Percentiles rank a stretch among this genome's conserved stretches.
Conservation (phyloP, 768 basidiomycete genomes). For the Phlebiopsis flavidoalba region DNA sequence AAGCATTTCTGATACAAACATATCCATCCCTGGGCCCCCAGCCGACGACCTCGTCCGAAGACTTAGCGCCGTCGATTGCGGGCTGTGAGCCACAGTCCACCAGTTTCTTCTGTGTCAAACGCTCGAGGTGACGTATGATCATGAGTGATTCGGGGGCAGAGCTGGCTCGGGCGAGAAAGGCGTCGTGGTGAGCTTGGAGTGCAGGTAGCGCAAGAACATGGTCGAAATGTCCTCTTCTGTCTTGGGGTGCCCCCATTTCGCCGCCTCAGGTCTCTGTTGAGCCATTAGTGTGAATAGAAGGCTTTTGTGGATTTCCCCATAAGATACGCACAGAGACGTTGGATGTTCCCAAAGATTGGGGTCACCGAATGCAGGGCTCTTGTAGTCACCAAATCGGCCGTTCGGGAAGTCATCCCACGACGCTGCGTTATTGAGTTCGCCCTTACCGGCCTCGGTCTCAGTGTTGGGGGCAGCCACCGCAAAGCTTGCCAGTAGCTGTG, state of each 20-base stretch:
- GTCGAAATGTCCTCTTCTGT: conserved; percentile 62
- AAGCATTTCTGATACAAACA: conserved; percentile 97
- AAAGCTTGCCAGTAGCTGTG: conserved; percentile 53
- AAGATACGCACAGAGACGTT: conserved; percentile 45
- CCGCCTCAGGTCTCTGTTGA: background rate
- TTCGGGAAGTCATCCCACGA: conserved; percentile 98
- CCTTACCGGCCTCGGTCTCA: conserved; percentile 58
- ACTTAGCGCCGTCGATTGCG: conserved; percentile 75
- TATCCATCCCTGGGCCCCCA: conserved; percentile 94
- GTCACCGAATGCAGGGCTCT: conserved; percentile 91
- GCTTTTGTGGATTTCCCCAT: too few species aligned
- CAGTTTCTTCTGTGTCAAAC: conserved; percentile 72
- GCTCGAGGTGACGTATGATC: conserved; percentile 74
- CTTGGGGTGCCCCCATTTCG: conserved; percentile 75
- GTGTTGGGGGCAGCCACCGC: conserved; percentile 37
- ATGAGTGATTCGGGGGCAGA: conserved; percentile 77
- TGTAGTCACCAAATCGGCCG: conserved; percentile 95
- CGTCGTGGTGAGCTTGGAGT: conserved; percentile 65
- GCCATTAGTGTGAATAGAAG: background rate
- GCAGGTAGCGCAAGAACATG: conserved; percentile 79
- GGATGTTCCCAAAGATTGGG: conserved; percentile 72
- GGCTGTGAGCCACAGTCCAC: conserved; percentile 99
- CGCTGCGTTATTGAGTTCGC: conserved; percentile 71
- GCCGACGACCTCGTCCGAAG: conserved; percentile 75
- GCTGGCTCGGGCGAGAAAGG: conserved; percentile 84